These are phyloP conservation scores for Clarireedia hainanense DNA, from an alignment of 2,329 filamentous ascomycete genomes.

Conservation along the genomic window DNA sequence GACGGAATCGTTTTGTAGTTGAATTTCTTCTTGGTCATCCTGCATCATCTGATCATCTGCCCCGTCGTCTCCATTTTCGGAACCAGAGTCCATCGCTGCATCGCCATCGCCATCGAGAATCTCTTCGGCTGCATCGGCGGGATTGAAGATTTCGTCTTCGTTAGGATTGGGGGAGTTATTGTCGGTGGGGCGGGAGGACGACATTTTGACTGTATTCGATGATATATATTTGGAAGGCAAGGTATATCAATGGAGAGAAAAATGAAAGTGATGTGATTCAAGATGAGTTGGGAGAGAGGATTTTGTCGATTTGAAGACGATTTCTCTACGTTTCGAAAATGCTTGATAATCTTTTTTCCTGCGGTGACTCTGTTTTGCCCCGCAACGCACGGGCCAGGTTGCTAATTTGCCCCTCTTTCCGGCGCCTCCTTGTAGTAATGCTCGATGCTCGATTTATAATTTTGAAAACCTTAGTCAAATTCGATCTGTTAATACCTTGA, in stretches of 20 bases:
- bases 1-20: constrained; percentile 82
- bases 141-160: constrained; percentile 65
- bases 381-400: constrained; percentile 4
- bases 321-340: constrained; percentile 8
- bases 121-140: constrained; percentile 73
- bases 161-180: constrained; percentile 29
- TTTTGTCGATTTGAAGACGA: neutral
- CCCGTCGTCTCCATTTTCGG: constrained; percentile 48
- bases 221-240: neutral
- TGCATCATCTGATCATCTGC: constrained; percentile 43
- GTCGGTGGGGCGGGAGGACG: constrained; percentile 17
- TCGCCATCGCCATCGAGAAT: constrained; percentile 56
- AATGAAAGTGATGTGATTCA: no score
- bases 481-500: neutral
- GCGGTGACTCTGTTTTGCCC: neutral
- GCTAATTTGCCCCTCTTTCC: neutral
- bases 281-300: neutral
- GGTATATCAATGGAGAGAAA: neutral
- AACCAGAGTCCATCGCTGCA: constrained; percentile 71
- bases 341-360: constrained; percentile 12
- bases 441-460: no score
- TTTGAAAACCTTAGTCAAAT: no score
- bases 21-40: constrained; percentile 57
- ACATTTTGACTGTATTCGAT: constrained; percentile 14
- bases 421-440: neutral